Conservation (phyloP, 768 basidiomycete species). For the Floccularia luteovirens region DNA sequence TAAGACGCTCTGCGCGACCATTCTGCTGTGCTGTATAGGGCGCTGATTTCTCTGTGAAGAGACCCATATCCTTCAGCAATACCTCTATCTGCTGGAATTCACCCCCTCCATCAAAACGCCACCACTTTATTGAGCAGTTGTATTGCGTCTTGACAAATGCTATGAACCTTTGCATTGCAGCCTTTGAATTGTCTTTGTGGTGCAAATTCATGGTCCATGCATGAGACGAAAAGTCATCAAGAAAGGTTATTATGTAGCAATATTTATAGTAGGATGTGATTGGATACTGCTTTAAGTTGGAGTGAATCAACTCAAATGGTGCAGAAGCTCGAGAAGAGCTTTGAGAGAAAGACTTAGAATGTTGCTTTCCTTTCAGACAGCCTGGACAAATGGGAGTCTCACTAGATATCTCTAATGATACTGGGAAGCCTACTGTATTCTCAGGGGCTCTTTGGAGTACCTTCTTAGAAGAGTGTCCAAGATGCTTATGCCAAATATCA, state of each 20-base stretch:
- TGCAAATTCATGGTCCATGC: background rate
- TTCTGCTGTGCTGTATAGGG: background rate
- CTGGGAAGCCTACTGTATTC: background rate
- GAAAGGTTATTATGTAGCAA: background rate
- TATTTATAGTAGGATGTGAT: background rate
- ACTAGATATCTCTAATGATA: background rate
- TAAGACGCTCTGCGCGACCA: background rate
- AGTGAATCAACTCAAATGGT: background rate
- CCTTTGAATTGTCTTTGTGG: background rate
- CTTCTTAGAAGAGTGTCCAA: background rate
- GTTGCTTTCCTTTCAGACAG: background rate
- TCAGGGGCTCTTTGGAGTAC: background rate
- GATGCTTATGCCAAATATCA: background rate
- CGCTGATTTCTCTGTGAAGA: background rate
- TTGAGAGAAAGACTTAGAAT: background rate
- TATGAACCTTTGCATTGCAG: background rate
- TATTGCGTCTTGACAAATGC: background rate
- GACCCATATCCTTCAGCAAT: background rate
- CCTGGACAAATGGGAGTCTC: background rate
- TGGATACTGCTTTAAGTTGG: background rate
- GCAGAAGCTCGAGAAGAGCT: background rate
- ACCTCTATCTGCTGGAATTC: background rate
- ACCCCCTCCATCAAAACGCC: background rate
- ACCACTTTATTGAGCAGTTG: background rate
- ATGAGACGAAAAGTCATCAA: background rate